Conservation (phyloP, 2,329 filamentous ascomycete species). For the Aspergillus sp. region DNA sequence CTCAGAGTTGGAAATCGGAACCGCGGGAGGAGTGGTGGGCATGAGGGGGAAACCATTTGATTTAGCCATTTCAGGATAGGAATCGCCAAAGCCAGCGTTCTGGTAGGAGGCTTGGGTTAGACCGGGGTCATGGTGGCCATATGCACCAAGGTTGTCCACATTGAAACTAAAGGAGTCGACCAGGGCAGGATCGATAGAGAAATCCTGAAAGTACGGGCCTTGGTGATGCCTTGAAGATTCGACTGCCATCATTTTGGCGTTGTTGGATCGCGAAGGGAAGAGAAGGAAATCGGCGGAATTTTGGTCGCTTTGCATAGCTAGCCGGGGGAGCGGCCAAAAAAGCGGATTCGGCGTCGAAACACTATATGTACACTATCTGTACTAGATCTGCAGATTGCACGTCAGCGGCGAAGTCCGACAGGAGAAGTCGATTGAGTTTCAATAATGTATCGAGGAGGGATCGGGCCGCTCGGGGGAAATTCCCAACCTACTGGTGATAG, state of each 20-base stretch:
- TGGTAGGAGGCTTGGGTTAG: conserved; percentile 29
- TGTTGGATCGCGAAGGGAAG: conserved; percentile 14
- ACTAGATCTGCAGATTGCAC: conserved; percentile 13
- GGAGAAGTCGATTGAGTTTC: not conserved
- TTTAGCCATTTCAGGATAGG: conserved; percentile 26
- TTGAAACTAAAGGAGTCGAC: conserved; percentile 32
- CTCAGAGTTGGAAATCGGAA: conserved; percentile 32
- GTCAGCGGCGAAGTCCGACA: conserved; percentile 10
- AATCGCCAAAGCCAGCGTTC: conserved; percentile 28
- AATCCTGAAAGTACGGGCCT: conserved; percentile 29
- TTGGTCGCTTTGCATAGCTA: conserved; percentile 20
- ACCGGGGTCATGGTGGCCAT: conserved; percentile 23
- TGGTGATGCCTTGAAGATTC: conserved; percentile 33
- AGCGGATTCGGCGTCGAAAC: conserved; percentile 8
- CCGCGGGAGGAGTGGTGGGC: conserved; percentile 35
- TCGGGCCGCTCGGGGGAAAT: conserved; percentile 16
- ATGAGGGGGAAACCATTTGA: conserved; percentile 26
- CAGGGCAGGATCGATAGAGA: conserved; percentile 33
- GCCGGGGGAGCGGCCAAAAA: conserved; percentile 2
- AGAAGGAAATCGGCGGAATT: conserved; percentile 23
- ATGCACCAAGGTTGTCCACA: conserved; percentile 25
- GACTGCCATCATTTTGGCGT: conserved; percentile 32
- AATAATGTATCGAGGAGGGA: conserved; percentile 3
- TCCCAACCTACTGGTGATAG: conserved; percentile 8
- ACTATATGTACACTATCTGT: conserved; percentile 6